Evolutionary conservation across 1,284 basidiomycete genomes (phyloP), one percentile per base, ranked within the genome.

Genomic region (Puccinia polysora): DNA sequence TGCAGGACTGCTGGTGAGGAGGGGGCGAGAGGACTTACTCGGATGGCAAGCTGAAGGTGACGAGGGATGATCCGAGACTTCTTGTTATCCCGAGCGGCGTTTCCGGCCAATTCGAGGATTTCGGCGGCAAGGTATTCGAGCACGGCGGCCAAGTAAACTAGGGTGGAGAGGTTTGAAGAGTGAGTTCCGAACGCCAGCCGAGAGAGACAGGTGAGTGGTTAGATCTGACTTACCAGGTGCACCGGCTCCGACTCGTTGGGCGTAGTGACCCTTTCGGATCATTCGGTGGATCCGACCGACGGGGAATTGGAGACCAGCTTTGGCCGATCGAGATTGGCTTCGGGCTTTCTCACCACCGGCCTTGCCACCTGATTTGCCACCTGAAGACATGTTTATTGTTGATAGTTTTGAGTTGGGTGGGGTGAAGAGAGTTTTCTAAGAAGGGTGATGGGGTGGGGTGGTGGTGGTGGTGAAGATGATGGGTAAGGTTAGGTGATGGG

Each of bases 21-120:
- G 7, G 38, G 14, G 43, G 23, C 30, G n/a, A 23, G 8, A 10
- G 14, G 14, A 50, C 68, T 20, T 63, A 72, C 70, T 56, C 70
- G 85, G 81, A 94, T 91, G 76, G 90, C 91, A 75, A 93, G 88
- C 80, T 92, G 90, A 73, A 93, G 81, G 82, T 93, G 90, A 80
- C 91, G 86, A 73, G 91, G 91, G 18, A 91, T 89, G 80, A 93
- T 92, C 87, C 90, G 90, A 79, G 89, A 88, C 91, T 84, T 73
- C 84, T 87, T 87, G 82, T 88, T 86, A 77, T 88, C 86, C 74
- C 86, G 83, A 32, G 70, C 70, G 58, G 88, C 89, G 82, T 90
- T 90, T 73, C 90, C 90, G 64, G 90, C 89, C 68, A 92, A 83
- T 82, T 93, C 90, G 74, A 91, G 86, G 77, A 93, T 88, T 81